Conservation (phyloP, 768 basidiomycete genomes). For the Neoboletus brunneissimus region DNA sequence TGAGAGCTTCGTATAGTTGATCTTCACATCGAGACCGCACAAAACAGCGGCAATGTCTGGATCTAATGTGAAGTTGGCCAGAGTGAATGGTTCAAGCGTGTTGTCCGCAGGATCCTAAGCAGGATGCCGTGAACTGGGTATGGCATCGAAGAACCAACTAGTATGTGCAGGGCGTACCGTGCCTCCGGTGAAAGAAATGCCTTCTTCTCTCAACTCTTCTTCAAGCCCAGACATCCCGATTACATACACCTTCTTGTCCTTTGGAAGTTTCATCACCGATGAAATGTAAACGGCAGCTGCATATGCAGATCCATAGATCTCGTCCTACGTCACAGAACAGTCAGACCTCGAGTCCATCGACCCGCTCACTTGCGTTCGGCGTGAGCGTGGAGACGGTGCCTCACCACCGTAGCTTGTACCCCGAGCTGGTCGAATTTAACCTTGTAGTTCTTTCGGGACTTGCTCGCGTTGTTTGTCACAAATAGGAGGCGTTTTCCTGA, state of each 20-base stretch:
- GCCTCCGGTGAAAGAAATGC: constrained; percentile 76
- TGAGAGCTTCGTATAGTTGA: constrained; percentile 93
- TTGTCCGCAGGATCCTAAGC: constrained; percentile 82
- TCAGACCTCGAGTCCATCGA: neutral
- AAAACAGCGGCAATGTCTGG: constrained; percentile 85
- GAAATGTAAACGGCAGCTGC: constrained; percentile 83
- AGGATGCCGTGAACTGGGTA: neutral
- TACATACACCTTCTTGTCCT: constrained; percentile 92
- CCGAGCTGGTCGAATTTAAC: constrained; percentile 88
- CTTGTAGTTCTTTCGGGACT: constrained; percentile 86
- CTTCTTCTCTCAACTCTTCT: constrained; percentile 89
- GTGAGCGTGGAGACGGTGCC: constrained; percentile 28
- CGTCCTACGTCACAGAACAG: constrained; percentile 58
- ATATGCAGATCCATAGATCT: constrained; percentile 95
- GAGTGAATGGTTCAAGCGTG: constrained; percentile 64
- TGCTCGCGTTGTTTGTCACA: constrained; percentile 96
- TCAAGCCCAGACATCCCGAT: constrained; percentile 91
- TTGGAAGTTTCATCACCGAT: constrained; percentile 83
- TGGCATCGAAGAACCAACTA: neutral
- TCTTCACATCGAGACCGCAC: constrained; percentile 82
- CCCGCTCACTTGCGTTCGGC: neutral
- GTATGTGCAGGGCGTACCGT: constrained; percentile 52
- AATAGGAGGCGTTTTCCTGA: constrained; percentile 82
- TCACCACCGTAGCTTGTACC: constrained; percentile 78
- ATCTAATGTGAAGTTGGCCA: constrained; percentile 71